These are phyloP conservation scores for Lactifluus volemus DNA, from an alignment of 768 basidiomycete species.

Conservation along the genomic window DNA sequence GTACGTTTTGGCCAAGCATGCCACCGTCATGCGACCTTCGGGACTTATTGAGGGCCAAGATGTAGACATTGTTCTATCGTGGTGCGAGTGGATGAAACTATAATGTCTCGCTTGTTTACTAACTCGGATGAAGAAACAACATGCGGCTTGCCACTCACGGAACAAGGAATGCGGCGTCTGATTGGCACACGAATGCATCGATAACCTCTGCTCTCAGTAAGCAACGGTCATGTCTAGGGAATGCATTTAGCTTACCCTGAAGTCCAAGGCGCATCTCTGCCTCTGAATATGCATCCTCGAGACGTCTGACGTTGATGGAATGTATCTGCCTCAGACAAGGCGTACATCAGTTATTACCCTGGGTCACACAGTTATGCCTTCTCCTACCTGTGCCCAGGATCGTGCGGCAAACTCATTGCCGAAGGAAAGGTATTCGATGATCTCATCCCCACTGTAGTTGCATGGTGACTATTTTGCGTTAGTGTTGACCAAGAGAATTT, in stretches of 20 bases:
- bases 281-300: not conserved
- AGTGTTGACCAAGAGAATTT: not conserved
- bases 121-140: not conserved
- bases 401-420: conserved; percentile 10
- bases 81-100: conserved; percentile 17
- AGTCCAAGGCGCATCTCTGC: conserved; percentile 3
- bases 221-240: not conserved
- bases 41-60: conserved; percentile 1
- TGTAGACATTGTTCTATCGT: conserved; percentile 2
- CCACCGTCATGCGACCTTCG: not conserved
- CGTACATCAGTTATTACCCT: not conserved
- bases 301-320: not conserved
- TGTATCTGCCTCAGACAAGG: not conserved
- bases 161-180: conserved; percentile 4
- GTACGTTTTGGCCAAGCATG: conserved; percentile 9
- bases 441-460: not conserved
- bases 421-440: conserved; percentile 3
- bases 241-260: not conserved
- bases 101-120: not conserved
- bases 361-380: not conserved
- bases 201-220: not conserved
- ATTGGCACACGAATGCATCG: not conserved
- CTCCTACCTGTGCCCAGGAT: conserved; percentile 11
- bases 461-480: not conserved
- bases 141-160: conserved; percentile 6